A percentile compares a stretch with the other conserved stretches of the same genome.
These are phyloP conservation scores for Protomyces arabidopsidicola DNA, from an alignment of 1,139 yeast species.

Conservation along the genomic window DNA sequence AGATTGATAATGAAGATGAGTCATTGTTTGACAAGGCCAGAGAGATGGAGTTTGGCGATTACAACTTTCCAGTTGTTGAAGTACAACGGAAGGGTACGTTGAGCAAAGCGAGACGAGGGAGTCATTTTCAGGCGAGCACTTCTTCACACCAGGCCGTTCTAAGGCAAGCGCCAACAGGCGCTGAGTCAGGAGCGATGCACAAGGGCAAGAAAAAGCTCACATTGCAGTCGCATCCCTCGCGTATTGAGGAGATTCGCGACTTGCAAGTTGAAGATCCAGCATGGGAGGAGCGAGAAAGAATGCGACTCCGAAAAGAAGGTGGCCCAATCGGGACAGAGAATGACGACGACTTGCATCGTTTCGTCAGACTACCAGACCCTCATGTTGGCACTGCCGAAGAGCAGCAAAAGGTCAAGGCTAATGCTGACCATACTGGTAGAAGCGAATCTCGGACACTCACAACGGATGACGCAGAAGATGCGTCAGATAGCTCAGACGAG, in stretches of 20 bases:
- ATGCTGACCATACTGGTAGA: not conserved
- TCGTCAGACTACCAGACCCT: slow-evolving; percentile 3
- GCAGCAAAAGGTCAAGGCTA: not conserved
- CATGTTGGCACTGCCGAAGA: not conserved
- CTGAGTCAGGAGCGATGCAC: slow-evolving; percentile 10
- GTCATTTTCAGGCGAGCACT: slow-evolving; percentile 12
- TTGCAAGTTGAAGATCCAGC: slow-evolving; percentile 18
- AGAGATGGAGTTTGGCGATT: slow-evolving; percentile 51
- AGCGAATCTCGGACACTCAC: not conserved
- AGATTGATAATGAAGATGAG: slow-evolving; percentile 44
- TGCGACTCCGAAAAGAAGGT: slow-evolving; percentile 23
- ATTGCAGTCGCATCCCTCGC: slow-evolving; percentile 13
- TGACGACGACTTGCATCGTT: slow-evolving; percentile 19
- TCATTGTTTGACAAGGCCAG: slow-evolving; percentile 45
- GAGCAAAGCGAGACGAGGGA: slow-evolving; percentile 4
- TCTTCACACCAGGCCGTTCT: slow-evolving; percentile 17
- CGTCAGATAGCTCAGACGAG: not conserved
- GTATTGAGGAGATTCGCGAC: slow-evolving; percentile 21
- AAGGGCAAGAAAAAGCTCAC: slow-evolving; percentile 5
- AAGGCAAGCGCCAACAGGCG: slow-evolving; percentile 15
- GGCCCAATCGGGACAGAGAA: slow-evolving; percentile 8
- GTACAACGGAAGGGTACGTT: slow-evolving; percentile 44
- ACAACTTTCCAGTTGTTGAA: slow-evolving; percentile 56
- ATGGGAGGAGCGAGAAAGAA: slow-evolving; percentile 23
- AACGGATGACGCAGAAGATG: not conserved